Evolutionary conservation across 345 rosid genomes (phyloP).

Genomic region (Eucalyptus erythrocorys): DNA sequence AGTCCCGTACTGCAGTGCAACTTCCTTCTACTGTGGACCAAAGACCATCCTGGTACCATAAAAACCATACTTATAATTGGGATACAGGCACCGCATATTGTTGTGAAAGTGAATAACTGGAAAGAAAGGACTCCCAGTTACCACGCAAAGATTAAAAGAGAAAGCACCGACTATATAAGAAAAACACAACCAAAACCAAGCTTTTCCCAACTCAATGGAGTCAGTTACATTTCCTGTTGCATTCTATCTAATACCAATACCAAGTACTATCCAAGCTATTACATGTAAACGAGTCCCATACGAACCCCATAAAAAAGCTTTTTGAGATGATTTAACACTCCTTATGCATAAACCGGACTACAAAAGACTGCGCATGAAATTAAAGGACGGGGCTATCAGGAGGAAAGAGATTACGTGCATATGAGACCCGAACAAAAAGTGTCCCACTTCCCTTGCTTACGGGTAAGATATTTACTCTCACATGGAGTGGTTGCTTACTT

Average conservation of each 20-base stretch:
- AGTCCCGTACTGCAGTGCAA: slow-evolving; percentile 60
- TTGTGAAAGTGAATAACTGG: neutral
- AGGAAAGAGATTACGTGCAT: neutral
- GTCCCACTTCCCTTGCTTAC: neutral
- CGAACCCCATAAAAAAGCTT: neutral
- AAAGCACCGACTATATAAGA: neutral
- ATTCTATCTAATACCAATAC: neutral
- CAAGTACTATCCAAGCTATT: neutral
- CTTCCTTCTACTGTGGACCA: slow-evolving; percentile 50
- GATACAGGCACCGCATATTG: neutral
- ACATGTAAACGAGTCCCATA: neutral
- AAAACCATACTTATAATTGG: neutral
- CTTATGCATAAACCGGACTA: neutral
- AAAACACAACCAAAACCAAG: neutral
- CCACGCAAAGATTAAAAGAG: neutral
- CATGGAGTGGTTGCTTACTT: neutral
- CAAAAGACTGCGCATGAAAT: neutral
- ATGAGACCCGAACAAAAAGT: neutral
- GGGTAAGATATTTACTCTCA: neutral
- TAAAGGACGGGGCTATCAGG: neutral
- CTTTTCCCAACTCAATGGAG: neutral
- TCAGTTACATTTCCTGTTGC: neutral
- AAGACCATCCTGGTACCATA: slow-evolving; percentile 46
- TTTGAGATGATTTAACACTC: neutral
- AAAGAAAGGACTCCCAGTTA: neutral